These are phyloP conservation scores for Starmera dryadoides DNA, from an alignment of 805 yeast genomes.

Conservation along the genomic window DNA sequence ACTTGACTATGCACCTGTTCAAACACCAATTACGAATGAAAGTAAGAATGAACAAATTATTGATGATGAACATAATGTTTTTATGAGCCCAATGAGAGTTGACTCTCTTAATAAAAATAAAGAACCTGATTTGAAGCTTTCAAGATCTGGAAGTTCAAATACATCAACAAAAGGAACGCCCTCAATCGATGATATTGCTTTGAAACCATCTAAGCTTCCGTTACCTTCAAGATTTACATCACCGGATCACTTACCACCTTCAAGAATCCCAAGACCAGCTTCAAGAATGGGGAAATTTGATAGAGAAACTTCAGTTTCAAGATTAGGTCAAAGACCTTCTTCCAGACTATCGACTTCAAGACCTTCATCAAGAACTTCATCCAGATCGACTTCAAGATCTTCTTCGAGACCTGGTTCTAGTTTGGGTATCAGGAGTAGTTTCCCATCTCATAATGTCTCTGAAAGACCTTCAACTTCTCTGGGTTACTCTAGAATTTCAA, in stretches of 20 bases:
- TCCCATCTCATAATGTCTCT: too few species aligned
- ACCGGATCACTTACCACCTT: slow-evolving; percentile 3
- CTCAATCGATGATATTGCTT: neutral
- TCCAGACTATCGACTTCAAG: too few species aligned
- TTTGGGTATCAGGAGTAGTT: slow-evolving; percentile 5
- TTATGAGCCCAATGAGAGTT: neutral
- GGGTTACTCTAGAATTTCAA: slow-evolving; percentile 9
- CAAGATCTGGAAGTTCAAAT: neutral
- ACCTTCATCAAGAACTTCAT: neutral
- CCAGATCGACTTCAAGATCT: slow-evolving; percentile 1
- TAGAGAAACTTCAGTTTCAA: neutral
- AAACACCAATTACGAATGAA: too few species aligned
- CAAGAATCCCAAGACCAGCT: slow-evolving; percentile 17
- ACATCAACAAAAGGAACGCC: neutral
- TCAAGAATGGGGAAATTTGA: slow-evolving; percentile 4
- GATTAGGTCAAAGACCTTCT: slow-evolving; percentile 8
- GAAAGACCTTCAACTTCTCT: slow-evolving; percentile 14
- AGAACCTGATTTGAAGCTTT: neutral
- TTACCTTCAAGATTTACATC: slow-evolving; percentile 1
- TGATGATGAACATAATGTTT: neutral
- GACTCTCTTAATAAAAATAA: too few species aligned
- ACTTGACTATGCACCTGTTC: too few species aligned
- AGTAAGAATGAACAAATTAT: too few species aligned
- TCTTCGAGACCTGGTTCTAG: slow-evolving; percentile 8
- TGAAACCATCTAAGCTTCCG: slow-evolving; percentile 7